Percentiles rank a stretch among this genome's conserved stretches.
phyloP scores from a whole-genome alignment of 768 basidiomycete genomes.

The Coprinopsis sp. region DNA sequence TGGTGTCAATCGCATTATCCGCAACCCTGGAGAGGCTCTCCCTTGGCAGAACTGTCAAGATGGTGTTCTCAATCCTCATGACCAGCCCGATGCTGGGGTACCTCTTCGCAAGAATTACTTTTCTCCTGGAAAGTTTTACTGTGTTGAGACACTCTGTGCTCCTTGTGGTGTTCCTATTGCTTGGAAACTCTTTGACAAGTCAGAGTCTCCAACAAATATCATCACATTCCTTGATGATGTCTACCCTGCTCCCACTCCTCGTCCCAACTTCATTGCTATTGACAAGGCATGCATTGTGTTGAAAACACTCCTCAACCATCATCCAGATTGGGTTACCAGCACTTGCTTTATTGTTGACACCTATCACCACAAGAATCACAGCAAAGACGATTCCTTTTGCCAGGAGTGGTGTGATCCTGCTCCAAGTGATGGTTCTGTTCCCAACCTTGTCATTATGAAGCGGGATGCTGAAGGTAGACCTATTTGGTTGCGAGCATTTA shows the following conservation, averaged over 20 bases:
- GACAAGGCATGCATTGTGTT: conserved; percentile 12
- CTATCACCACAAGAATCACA: conserved; percentile 21
- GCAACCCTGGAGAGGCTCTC: no score
- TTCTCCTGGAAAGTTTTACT: neutral
- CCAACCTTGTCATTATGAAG: conserved; percentile 13
- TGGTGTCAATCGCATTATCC: no score
- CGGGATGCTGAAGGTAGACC: neutral
- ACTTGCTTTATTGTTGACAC: conserved; percentile 22
- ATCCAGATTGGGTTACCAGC: conserved; percentile 11
- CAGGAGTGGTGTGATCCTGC: conserved; percentile 16
- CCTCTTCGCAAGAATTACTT: neutral
- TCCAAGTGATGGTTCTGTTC: conserved; percentile 16
- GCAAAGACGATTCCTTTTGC: conserved; percentile 16
- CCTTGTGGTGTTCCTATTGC: conserved; percentile 1
- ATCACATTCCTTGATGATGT: conserved; percentile 12
- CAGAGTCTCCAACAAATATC: conserved; percentile 17
- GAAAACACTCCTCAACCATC: conserved; percentile 1
- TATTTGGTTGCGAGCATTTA: conserved; percentile 16
- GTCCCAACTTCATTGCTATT: conserved; percentile 12
- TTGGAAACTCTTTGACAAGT: conserved; percentile 9
- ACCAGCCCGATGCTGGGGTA: neutral
- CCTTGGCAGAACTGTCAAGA: no score
- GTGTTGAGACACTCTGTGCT: conserved; percentile 1
- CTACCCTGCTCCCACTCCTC: conserved; percentile 4
- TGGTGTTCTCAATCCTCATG: no score